These are phyloP conservation scores for Penicillium hesseltinei DNA, from an alignment of 2,329 filamentous ascomycete species.

Conservation along the genomic window DNA sequence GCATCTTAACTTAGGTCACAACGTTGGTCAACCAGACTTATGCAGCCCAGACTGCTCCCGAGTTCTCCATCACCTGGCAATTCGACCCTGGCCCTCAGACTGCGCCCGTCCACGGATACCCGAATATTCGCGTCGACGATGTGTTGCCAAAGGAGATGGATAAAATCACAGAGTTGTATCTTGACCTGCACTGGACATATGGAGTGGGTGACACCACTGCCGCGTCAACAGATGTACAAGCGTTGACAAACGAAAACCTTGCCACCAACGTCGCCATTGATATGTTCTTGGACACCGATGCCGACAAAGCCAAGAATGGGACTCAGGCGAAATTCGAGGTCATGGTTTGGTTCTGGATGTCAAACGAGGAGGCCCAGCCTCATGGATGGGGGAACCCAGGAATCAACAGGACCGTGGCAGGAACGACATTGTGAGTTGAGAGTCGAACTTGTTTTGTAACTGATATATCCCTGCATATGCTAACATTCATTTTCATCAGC, in stretches of 20 bases:
- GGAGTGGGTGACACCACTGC: constrained; percentile 45
- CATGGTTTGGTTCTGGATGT: constrained; percentile 57
- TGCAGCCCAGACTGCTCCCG: constrained; percentile 48
- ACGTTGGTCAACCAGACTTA: constrained; percentile 54
- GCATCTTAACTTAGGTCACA: constrained; percentile 42
- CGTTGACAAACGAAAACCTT: constrained; percentile 38
- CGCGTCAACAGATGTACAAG: constrained; percentile 35
- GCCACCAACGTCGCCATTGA: constrained; percentile 60
- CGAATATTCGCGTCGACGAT: constrained; percentile 52
- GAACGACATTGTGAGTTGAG: constrained; percentile 29
- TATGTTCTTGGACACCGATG: constrained; percentile 56
- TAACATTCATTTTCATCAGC: constrained; percentile 11
- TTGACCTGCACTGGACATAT: constrained; percentile 54
- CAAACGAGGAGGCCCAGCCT: constrained; percentile 49
- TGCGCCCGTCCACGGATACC: constrained; percentile 55
- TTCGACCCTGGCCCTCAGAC: constrained; percentile 45
- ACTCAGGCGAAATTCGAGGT: constrained; percentile 48
- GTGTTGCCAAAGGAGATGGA: constrained; percentile 47
- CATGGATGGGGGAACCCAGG: constrained; percentile 45
- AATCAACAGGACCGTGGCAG: constrained; percentile 40
- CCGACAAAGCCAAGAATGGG: constrained; percentile 42
- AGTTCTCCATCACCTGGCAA: constrained; percentile 55
- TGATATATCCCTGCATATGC: not conserved
- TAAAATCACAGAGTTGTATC: constrained; percentile 40
- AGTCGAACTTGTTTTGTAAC: not conserved